Base-by-base conservation (phyloP, 495 filamentous ascomycete genomes). In the Penicillium ucsense region DNA sequence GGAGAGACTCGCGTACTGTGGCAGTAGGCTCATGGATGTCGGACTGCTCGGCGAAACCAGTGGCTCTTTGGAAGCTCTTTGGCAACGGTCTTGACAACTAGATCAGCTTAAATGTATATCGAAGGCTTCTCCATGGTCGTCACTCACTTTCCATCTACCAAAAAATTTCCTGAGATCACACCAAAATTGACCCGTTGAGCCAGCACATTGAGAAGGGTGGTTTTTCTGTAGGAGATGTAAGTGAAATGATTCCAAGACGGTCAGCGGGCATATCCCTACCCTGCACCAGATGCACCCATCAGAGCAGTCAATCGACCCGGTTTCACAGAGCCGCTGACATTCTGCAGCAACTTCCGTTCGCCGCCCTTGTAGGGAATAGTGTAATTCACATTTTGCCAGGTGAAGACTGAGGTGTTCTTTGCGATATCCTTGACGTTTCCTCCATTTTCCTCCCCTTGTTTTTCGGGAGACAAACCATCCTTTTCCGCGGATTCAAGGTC, bases 381-480 rank as follows among this genome's bases (percentile, higher is more conserved):
- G 54, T 92, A 94, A 57, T 80, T 83, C 35, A 95, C 78, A 49
- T 85, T 69, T 51, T 85, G 80, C 81, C 83, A 94, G 0, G 86
- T 91, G 52, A 94, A 82, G 29, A 94, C 61, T 1, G 76, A 73
- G 8, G 78, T 77, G 41, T 80, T 84, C 47, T 70, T 71, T 3
- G 77, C 77, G 42, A 84, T 72, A 6, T 61, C 65, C 38, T 66
- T 57, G 4, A 72, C 65, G 5, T 57, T 48, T 5, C 60, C 46
- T 10, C 57, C 59, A 0, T 52, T 50, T 0, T 63, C 61, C 3
- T 68, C 54, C 9, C 58, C 47, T 4, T 51, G 31, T 5, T 52
- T 7, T 6, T 62, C 65, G 27, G 61, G 49, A 6, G 51, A 45
- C 11, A 49, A 46, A 5, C 35, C 41, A 7, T 61, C 45, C 20